phyloP scores from a whole-genome alignment of 805 yeast species.

The Zygosaccharomyces pseudorouxii region DNA sequence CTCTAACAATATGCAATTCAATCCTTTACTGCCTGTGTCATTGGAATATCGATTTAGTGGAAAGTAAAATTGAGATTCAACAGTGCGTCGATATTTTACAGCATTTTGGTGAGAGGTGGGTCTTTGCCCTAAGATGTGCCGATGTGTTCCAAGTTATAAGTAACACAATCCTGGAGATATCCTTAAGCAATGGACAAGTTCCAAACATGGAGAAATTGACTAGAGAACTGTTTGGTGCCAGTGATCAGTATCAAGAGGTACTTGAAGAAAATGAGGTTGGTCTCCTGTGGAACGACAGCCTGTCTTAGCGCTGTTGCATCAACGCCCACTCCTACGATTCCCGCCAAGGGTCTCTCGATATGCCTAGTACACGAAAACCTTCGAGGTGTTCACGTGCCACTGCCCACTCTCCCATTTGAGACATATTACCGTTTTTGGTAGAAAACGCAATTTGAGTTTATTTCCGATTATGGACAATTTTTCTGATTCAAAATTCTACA shows the following conservation, averaged over 20 bases:
- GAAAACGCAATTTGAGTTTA: not conserved
- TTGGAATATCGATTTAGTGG: conserved; percentile 44
- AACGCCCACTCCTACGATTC: not conserved
- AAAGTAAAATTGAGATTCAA: conserved; percentile 44
- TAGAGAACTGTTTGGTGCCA: conserved; percentile 42
- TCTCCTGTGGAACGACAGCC: conserved; percentile 39
- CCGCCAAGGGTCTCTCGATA: not conserved
- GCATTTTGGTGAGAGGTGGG: conserved; percentile 46
- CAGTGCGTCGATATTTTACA: conserved; percentile 44
- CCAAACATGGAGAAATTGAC: conserved; percentile 41
- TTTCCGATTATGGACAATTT: not conserved
- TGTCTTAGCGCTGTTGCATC: conserved; percentile 9
- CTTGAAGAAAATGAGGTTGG: conserved; percentile 45
- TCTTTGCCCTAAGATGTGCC: conserved; percentile 42
- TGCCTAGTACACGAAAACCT: not conserved
- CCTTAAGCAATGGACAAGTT: conserved; percentile 36
- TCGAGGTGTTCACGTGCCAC: not conserved
- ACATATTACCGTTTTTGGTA: not conserved
- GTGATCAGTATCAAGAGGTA: conserved; percentile 44
- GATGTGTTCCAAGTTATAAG: conserved; percentile 43
- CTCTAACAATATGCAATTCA: conserved; percentile 45
- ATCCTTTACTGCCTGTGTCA: conserved; percentile 45
- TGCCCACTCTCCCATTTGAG: not conserved
- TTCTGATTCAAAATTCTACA: conserved; percentile 1
- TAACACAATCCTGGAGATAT: conserved; percentile 44